phyloP scores from a whole-genome alignment of 331 rosid genomes.

The Quercus phellos region DNA sequence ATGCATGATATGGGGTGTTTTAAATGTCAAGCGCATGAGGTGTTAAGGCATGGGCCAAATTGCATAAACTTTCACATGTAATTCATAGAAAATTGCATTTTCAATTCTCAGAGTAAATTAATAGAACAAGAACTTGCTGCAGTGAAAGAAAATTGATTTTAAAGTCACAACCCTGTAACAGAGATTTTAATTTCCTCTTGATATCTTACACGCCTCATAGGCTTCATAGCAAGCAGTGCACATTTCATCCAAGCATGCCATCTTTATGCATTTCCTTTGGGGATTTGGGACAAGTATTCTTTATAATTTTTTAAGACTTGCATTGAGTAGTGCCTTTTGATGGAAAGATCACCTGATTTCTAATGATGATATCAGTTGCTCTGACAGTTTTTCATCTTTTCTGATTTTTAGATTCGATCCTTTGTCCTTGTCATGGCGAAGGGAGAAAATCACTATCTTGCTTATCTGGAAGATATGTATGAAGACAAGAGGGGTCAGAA shows the following conservation, averaged over 20 bases:
- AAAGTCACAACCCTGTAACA: not conserved
- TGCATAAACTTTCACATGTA: not conserved
- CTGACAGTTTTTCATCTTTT: slow-evolving; percentile 12
- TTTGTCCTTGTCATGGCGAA: slow-evolving; percentile 96
- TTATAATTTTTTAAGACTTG: not conserved
- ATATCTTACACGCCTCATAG: not conserved
- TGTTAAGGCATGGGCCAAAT: not conserved
- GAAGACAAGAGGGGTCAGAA: slow-evolving; percentile 94
- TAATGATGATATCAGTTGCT: not conserved
- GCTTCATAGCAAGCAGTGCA: too few relatives aligned
- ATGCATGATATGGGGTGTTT: not conserved
- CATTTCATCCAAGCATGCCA: not conserved
- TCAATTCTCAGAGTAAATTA: not conserved
- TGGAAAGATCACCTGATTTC: not conserved
- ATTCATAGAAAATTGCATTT: not conserved
- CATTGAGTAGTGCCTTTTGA: not conserved
- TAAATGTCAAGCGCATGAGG: not conserved
- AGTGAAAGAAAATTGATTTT: not conserved
- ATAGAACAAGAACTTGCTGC: not conserved
- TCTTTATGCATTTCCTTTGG: not conserved
- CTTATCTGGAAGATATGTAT: slow-evolving; percentile 94
- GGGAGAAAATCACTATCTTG: slow-evolving; percentile 80
- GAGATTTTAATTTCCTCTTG: not conserved
- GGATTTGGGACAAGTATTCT: not conserved
- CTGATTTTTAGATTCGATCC: slow-evolving; percentile 69